Evolutionary conservation across 148 eudicot genomes (phyloP).

Genomic region (Diospyros kaki): DNA sequence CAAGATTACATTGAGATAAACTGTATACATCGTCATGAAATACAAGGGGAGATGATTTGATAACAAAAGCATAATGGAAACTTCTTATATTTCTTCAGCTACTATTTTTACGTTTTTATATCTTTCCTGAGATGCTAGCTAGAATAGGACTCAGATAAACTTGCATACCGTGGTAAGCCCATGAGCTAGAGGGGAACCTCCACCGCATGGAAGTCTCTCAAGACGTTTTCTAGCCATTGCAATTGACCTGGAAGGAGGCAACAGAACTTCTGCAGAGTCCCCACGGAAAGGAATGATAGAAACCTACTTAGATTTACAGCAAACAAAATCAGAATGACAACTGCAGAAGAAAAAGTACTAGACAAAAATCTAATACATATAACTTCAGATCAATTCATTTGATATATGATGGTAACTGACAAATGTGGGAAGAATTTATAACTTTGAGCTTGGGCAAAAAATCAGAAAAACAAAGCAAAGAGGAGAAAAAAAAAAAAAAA

Average conservation of each 20-base stretch:
- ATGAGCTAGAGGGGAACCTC: constrained; percentile 98
- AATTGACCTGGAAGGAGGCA: constrained; percentile 97
- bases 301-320: constrained; percentile 40
- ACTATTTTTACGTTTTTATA: not conserved
- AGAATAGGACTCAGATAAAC: not conserved
- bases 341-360: not conserved
- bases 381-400: not conserved
- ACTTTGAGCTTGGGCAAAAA: not conserved
- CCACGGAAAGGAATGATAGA: constrained; percentile 95
- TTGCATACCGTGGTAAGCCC: constrained; percentile 89
- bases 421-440: not conserved
- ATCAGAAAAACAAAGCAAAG: not conserved
- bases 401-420: not conserved
- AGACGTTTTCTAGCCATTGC: constrained; percentile 99
- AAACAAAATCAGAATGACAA: constrained; percentile 7
- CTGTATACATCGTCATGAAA: not conserved
- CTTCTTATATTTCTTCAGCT: not conserved
- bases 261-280: constrained; percentile 87
- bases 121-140: not conserved
- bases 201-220: constrained; percentile 98
- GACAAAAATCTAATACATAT: not conserved
- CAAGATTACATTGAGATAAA: not conserved
- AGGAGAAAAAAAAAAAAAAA: not conserved
- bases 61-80: not conserved
- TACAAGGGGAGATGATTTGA: not conserved